These are phyloP conservation scores for Exsudoporus floridanus DNA, from an alignment of 1,284 basidiomycete species.

Conservation along the genomic window DNA sequence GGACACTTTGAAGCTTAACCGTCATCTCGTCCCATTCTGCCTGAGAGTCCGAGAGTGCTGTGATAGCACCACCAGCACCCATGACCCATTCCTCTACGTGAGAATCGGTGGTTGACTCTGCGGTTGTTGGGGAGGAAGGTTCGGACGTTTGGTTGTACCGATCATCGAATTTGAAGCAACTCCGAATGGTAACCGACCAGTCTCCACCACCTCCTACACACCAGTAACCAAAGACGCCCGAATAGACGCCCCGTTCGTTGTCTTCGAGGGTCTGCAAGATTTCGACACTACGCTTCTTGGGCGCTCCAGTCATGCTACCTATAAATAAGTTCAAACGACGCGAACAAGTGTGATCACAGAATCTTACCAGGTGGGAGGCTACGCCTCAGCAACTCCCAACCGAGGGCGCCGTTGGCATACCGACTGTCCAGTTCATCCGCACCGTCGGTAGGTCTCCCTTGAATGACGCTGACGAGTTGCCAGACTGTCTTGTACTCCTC, in stretches of 20 bases:
- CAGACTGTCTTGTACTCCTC: slow-evolving; percentile 96
- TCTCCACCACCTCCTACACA: slow-evolving; percentile 87
- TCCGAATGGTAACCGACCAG: slow-evolving; percentile 95
- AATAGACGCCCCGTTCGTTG: slow-evolving; percentile 78
- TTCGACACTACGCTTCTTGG: slow-evolving; percentile 91
- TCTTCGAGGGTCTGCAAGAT: slow-evolving; percentile 84
- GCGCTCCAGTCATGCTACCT: slow-evolving; percentile 98
- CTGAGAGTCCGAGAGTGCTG: slow-evolving; percentile 83
- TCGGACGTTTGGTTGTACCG: slow-evolving; percentile 11
- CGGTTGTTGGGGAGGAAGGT: slow-evolving; percentile 4
- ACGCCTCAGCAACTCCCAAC: slow-evolving; percentile 75
- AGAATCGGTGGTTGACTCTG: slow-evolving; percentile 19
- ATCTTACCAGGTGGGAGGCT: slow-evolving; percentile 84
- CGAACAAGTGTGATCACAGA: neutral
- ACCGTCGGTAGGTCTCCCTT: slow-evolving; percentile 51
- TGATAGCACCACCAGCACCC: slow-evolving; percentile 95
- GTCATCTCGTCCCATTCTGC: slow-evolving; percentile 96
- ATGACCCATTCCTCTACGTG: slow-evolving; percentile 64
- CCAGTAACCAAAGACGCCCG: slow-evolving; percentile 94
- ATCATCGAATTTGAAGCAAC: slow-evolving; percentile 77
- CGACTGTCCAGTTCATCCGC: slow-evolving; percentile 30
- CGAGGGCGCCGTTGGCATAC: slow-evolving; percentile 47
- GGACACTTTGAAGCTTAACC: slow-evolving; percentile 75
- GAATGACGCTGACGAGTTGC: slow-evolving; percentile 94
- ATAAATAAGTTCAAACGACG: slow-evolving; percentile 12